Evolutionary conservation across 1,284 basidiomycete species (phyloP), one percentile per base, ranked within the genome.

Genomic region (Peniophora sp.): DNA sequence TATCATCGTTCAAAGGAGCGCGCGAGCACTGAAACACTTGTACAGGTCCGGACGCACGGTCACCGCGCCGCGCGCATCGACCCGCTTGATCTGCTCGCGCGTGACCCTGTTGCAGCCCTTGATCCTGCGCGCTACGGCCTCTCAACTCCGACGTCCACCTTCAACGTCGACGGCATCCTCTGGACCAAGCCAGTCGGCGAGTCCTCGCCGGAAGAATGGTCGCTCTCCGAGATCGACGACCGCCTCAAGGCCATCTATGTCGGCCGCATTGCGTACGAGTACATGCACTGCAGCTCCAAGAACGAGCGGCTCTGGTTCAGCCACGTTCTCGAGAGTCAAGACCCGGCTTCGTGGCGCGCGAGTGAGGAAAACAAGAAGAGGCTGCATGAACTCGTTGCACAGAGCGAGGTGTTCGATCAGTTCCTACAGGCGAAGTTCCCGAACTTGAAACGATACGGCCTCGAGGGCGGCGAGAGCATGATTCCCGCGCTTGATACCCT

Each of bases 391-490:
- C 72, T 94, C 2, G 70, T 95, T 27, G 79, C 80, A 1, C 71
- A 76, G 22, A 89, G 85, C 54, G 92, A 95, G 63, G 81, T 83
- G 44, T 79, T 95, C 52, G 92, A 95, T 61, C 79, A 81, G 57
- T 92, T 90, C 63, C 66, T 91, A 42, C 88, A 89, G 61, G 67
- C 78, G 47, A 91, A 91, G 64, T 92, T 92, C 61, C 88, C 90
- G 0, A 90, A 86, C 63, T 55, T 92, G 62, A 92, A 92, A 67
- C 76, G 88, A 11, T 92, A 91, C 63, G 88, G 88, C 0, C 71
- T 92, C 24, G 92, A 95, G 66, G 92, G 92, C 1, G 92, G 87
- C 1, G 92, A 95, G 69, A 89, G 87, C 3, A 93, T 94, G 91
- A 68, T 95, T 17, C 85, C 89, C 0, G 90, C 89, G 0, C 71